Conservation (phyloP, 352 stramenopile species). For the Globisporangium abappressorium region DNA sequence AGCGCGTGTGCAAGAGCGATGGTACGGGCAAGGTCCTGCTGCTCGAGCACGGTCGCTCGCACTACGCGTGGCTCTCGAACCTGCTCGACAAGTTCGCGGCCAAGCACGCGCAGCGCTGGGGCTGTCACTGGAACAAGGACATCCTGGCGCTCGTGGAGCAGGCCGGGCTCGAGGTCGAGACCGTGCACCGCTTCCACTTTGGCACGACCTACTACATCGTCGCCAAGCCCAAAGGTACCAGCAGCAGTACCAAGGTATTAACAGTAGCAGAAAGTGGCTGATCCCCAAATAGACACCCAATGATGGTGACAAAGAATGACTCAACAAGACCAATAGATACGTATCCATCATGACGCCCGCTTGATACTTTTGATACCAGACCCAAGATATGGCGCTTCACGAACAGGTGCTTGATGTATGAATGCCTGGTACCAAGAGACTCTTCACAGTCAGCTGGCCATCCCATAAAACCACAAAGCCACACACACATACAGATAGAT, state of each 20-base stretch:
- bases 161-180: conserved; percentile 85
- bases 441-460: background rate
- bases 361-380: background rate
- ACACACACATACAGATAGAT: background rate
- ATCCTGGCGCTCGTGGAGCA: conserved; percentile 87
- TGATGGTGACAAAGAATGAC: background rate
- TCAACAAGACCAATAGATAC: background rate
- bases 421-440: background rate
- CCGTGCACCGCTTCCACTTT: conserved; percentile 91
- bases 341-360: background rate
- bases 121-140: conserved; percentile 96
- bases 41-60: conserved; percentile 93
- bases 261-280: background rate
- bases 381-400: background rate
- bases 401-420: background rate
- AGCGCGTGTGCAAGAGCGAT: conserved; percentile 87
- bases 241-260: background rate
- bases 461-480: background rate
- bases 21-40: conserved; percentile 83
- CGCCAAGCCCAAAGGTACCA: conserved; percentile 33
- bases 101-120: conserved; percentile 92
- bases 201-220: conserved; percentile 93
- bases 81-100: conserved; percentile 93
- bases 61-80: conserved; percentile 87
- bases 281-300: background rate